Base-by-base conservation (phyloP, 768 basidiomycete genomes). In the Rhodotorula babjevae region DNA sequence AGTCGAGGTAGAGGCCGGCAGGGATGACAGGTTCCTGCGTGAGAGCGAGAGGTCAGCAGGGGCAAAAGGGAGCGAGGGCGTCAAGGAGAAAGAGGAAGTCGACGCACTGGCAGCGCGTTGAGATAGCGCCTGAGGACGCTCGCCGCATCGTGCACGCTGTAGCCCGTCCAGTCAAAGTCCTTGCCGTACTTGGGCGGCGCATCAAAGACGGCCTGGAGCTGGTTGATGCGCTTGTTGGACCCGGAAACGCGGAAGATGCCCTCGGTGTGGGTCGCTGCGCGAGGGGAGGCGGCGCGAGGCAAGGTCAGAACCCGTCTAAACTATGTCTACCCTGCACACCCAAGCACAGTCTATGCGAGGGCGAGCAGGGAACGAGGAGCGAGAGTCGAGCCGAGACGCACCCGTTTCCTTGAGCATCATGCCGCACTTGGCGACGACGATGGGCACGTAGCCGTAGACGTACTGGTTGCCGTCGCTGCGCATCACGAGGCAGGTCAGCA, bases 391-490 rank as follows among this genome's bases (percentile, higher is more conserved):
- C 23, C 9, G 14, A 14, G 18, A 58, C 23, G 68, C 69, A 92
- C 92, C 92, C 76, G 90, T 90, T 82, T 95, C 92, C 80, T 99
- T 99, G 69, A 99, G 87, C 83, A 93, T 90, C 58, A 95, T 82
- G 10, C 95, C 95, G 79, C 93, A 97, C 82, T 96, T 97, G 59
- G 95, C 95, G 55, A 99, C 95, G 64, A 97, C 93, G 55, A 97
- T 92, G 16, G 95, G 95, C 61, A 99, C 91, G 80, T 90, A 90
- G 1, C 94, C 93, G 90, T 91, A 94, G 11, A 93, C 89, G 79
- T 90, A 91, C 27, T 92, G 84, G 75, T 90, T 87, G 15, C 92
- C 92, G 71, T 87, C 87, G 19, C 70, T 73, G 63, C 44, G 53
- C 5, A 12, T 2, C n/a, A 31, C 23, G 27, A 27, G 31, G 53